Conservation (phyloP, 352 stramenopile species). For the Phytopythium chamaehyphon region DNA sequence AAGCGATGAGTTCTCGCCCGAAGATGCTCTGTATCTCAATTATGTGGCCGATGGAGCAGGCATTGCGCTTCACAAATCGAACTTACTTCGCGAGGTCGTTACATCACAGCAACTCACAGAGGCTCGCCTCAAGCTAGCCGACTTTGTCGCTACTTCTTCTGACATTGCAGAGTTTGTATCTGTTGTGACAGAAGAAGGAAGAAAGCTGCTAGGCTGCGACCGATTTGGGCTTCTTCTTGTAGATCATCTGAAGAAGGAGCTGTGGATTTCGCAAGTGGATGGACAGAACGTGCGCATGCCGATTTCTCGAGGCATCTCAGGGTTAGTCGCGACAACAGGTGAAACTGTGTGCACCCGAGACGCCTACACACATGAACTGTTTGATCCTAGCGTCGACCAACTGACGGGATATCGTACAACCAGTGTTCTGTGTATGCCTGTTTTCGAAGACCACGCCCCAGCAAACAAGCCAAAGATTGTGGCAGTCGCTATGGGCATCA, state of each 20-base stretch:
- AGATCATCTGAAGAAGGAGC: slow-evolving; percentile 62
- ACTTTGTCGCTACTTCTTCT: slow-evolving; percentile 49
- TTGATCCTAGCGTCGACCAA: slow-evolving; percentile 54
- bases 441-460: slow-evolving; percentile 57
- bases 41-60: slow-evolving; percentile 67
- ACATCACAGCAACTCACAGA: slow-evolving; percentile 66
- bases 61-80: slow-evolving; percentile 72
- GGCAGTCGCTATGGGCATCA: slow-evolving; percentile 78
- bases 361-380: slow-evolving; percentile 54
- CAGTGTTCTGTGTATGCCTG: slow-evolving; percentile 58
- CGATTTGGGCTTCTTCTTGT: slow-evolving; percentile 62
- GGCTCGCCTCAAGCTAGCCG: slow-evolving; percentile 50
- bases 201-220: slow-evolving; percentile 53
- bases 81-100: slow-evolving; percentile 53
- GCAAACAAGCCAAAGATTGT: slow-evolving; percentile 57
- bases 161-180: slow-evolving; percentile 51
- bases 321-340: slow-evolving; percentile 44
- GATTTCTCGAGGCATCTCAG: slow-evolving; percentile 60
- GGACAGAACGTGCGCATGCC: slow-evolving; percentile 53
- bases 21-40: slow-evolving; percentile 71
- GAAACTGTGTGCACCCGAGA: slow-evolving; percentile 46
- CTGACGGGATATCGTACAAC: slow-evolving; percentile 70
- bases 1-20: slow-evolving; percentile 49
- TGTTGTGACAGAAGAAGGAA: slow-evolving; percentile 51
- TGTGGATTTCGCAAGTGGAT: slow-evolving; percentile 62